Evolutionary conservation across 2,329 filamentous ascomycete genomes (phyloP).

Genomic region (Aspergillus sp.): DNA sequence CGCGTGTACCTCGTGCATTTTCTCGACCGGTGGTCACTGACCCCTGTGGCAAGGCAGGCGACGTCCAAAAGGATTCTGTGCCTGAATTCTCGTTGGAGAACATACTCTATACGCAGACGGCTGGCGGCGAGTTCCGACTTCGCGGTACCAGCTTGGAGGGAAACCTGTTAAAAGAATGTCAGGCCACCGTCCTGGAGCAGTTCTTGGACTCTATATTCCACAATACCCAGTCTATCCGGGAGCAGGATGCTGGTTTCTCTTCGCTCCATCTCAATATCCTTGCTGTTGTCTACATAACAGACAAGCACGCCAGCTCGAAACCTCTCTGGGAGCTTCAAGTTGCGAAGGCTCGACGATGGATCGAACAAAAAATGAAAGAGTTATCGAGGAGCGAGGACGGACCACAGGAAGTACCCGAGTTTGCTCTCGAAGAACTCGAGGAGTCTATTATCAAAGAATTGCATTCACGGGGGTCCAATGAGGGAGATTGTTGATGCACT

Average conservation of each 20-base stretch:
- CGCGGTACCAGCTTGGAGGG: not conserved
- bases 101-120: not conserved
- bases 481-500: too few relatives aligned
- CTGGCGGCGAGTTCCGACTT: not conserved
- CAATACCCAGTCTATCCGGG: not conserved
- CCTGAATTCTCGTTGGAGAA: not conserved
- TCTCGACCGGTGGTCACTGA: too few relatives aligned
- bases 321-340: conserved; percentile 1
- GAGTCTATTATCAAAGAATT: not conserved
- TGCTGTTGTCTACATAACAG: not conserved
- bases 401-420: not conserved
- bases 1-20: too few relatives aligned
- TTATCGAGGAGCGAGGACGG: not conserved
- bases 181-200: not conserved
- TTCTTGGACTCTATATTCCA: not conserved
- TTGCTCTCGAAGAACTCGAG: not conserved
- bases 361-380: not conserved
- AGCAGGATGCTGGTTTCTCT: not conserved
- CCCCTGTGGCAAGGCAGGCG: too few relatives aligned
- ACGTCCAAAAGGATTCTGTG: not conserved
- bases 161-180: not conserved
- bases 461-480: not conserved
- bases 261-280: not conserved
- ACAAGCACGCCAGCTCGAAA: not conserved
- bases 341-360: not conserved